phyloP scores from a whole-genome alignment of 345 rosid species.

The Gossypium arboreum region DNA sequence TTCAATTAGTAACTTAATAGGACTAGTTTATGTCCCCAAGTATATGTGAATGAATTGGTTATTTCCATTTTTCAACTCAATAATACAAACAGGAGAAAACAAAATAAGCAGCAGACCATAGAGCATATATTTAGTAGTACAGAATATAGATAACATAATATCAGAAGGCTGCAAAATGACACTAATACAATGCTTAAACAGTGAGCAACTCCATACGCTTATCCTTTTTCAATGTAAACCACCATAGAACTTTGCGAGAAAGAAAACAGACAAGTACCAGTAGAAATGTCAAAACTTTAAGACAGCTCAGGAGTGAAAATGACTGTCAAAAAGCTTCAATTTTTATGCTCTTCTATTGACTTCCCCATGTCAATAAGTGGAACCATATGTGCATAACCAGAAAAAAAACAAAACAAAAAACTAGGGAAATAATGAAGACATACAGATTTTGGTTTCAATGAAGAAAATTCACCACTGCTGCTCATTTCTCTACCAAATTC shows the following conservation, averaged over 20 bases:
- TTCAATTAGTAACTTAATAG: neutral
- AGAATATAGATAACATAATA: neutral
- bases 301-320: neutral
- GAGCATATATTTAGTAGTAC: neutral
- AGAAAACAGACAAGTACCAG: neutral
- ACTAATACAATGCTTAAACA: neutral
- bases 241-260: neutral
- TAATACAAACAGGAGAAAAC: neutral
- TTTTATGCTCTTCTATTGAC: neutral
- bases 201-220: neutral
- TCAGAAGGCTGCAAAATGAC: neutral
- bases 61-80: neutral
- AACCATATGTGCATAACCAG: neutral
- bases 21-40: neutral
- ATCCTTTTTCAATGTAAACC: neutral
- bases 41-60: neutral
- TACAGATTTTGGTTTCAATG: constrained; percentile 50
- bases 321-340: neutral
- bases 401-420: too few relatives aligned
- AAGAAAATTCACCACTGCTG: constrained; percentile 42
- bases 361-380: neutral
- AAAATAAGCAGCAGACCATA: neutral
- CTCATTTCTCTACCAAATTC: constrained; percentile 64
- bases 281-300: neutral
- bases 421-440: constrained; percentile 27